Evolutionary conservation across 78 protist species (phyloP).

Genomic region (Emiliania huxleyi): DNA sequence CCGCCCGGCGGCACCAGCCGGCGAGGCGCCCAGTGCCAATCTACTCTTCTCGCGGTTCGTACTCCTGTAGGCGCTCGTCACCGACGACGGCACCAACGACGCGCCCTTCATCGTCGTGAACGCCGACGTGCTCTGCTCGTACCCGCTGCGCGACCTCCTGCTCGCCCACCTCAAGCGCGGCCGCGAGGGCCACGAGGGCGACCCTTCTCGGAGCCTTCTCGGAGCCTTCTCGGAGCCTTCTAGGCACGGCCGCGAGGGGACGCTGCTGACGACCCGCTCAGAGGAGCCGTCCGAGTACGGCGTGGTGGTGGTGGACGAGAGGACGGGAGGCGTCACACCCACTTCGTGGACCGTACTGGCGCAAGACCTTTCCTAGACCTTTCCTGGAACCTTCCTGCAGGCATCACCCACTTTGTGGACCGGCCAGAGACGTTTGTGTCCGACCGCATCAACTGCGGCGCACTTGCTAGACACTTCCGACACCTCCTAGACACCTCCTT

Average conservation of each 20-base stretch:
- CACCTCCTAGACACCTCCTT: too few relatives aligned
- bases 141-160: neutral
- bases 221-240: too few relatives aligned
- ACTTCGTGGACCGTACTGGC: too few relatives aligned
- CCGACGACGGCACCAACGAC: neutral
- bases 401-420: neutral
- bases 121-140: slow-evolving; percentile 29
- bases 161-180: neutral
- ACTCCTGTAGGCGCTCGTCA: neutral
- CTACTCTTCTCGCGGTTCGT: too few relatives aligned
- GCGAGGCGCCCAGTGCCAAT: too few relatives aligned
- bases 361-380: too few relatives aligned
- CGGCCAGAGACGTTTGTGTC: neutral
- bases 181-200: too few relatives aligned
- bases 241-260: neutral
- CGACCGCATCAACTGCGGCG: slow-evolving; percentile 1
- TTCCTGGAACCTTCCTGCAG: too few relatives aligned
- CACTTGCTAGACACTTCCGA: too few relatives aligned
- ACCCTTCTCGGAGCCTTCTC: too few relatives aligned
- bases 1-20: too few relatives aligned
- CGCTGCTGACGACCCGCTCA: neutral
- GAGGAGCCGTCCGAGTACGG: neutral
- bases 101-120: slow-evolving; percentile 12
- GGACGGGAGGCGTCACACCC: too few relatives aligned
- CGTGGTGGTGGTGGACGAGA: neutral